Evolutionary conservation across 352 stramenopile genomes (phyloP).

Genomic region (Globisporangium middletonii): DNA sequence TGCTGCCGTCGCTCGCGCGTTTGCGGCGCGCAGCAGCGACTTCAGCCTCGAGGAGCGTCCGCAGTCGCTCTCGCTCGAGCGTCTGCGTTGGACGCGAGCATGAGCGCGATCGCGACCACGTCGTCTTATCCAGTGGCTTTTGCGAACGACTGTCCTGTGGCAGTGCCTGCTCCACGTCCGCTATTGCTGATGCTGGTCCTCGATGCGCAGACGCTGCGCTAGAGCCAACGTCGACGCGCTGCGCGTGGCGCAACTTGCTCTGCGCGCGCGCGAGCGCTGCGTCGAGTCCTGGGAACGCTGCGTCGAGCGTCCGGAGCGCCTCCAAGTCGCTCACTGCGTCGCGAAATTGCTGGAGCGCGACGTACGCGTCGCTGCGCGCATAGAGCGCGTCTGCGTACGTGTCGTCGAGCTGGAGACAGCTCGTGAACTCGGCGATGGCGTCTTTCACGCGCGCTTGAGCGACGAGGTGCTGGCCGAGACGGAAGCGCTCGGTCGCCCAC

Average conservation of each 20-base stretch:
- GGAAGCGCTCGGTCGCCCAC: slow-evolving; percentile 30
- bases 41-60: not conserved
- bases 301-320: slow-evolving; percentile 14
- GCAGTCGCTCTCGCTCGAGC: slow-evolving; percentile 1
- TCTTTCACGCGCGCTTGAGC: slow-evolving; percentile 21
- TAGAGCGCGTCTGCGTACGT: slow-evolving; percentile 12
- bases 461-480: slow-evolving; percentile 19
- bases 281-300: slow-evolving; percentile 7
- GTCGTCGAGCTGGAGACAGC: slow-evolving; percentile 28
- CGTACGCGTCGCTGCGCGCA: slow-evolving; percentile 19
- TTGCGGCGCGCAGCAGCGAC: not conserved
- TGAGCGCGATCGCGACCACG: too few relatives aligned
- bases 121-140: not conserved
- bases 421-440: slow-evolving; percentile 30
- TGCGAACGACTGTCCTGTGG: not conserved
- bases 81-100: too few relatives aligned
- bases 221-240: slow-evolving; percentile 10
- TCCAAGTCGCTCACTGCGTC: slow-evolving; percentile 38
- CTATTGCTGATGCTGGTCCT: not conserved
- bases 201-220: not conserved
- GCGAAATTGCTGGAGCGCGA: slow-evolving; percentile 20
- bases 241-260: slow-evolving; percentile 15
- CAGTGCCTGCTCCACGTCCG: not conserved
- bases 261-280: slow-evolving; percentile 17
- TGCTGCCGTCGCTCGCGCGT: not conserved